Base-by-base conservation (phyloP, 1,284 basidiomycete genomes). In the Exobasidium rhododendri region DNA sequence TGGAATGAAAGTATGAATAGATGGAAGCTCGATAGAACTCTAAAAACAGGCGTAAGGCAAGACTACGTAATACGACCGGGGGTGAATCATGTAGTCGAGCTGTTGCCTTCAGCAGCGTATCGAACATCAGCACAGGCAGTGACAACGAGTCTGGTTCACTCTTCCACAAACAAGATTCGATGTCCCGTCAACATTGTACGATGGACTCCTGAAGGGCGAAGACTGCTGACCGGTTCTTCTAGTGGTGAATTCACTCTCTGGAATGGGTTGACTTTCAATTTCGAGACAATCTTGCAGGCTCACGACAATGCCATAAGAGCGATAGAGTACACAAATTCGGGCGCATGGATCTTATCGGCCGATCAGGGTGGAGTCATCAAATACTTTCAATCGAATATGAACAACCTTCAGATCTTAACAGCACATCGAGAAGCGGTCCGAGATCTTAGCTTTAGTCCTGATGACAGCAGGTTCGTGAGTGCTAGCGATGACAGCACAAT, bases 211-310 rank as follows among this genome's bases (percentile, higher is more conserved):
- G 94, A 97, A 81, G 92, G 89, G 47, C 85, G 94, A 26, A 87
- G 94, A 4, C 84, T 97, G 29, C 82, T 98, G 49, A 98, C 96
- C 0, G 94, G 94, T 26, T 94, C 93, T 17, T 93, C 93, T 29
- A 92, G 90, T 69, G 96, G 96, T 59, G 94, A 98, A 81, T 97
- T 98, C 81, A 97, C 94, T 0, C 85, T 98, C 4, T 98, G 96
- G 94, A 98, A 98, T 75, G 94, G 94, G 20, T 84, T 96, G 31
- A 97, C 94, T 0, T 98, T 97, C 87, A 97, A 98, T 83, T 98
- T 98, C 80, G 94, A 98, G 81, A 97, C 94, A 0, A 97, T 98
- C 74, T 86, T 97, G 46, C 94, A 97, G 78, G 94, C 94, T 0
- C 96, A 98, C 82, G 94, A 98, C 79, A 88, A 89, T 7, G 90